Evolutionary conservation across 208 protist species (phyloP), one percentile per base, ranked within the genome.

Genomic region (Trypanosomatidae sp.): DNA sequence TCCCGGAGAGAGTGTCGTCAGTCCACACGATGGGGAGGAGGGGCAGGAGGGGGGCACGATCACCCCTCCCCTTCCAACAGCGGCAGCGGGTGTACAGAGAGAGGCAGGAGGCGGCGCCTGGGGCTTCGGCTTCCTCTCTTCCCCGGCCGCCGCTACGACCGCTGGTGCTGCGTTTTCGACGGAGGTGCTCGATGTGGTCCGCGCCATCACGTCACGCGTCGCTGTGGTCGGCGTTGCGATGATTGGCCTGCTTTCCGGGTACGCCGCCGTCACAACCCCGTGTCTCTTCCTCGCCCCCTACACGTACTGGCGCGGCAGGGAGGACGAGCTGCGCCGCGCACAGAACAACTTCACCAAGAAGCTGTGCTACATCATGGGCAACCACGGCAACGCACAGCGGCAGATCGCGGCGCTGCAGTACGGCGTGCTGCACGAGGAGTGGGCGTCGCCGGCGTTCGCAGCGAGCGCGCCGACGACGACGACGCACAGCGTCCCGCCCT

Each of bases 211-310:
- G 5, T 69, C 78, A 1, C 71, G 69, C 10, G 77, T 93, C 13
- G 86, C 86, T 19, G 71, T 76, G 9, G 49, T 86, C 13, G 92
- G 92, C 13, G 87, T 94, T 19, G 68, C 83, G 22, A 69, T 86
- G 52, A 87, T 89, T 12, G 90, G 92, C 12, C 66, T 93, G 8
- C 83, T 96, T 33, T 80, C 78, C 3, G 92, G 92, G 52, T 94
- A 91, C 70, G 92, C 92, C 19, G 84, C 89, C 44, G 39, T 93
- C 36, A 88, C 81, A 19, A 88, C 90, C 3, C 89, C 92, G 0
- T 85, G 36, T 39, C 64, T 69, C 56, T 90, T 80, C 66, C 74
- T 87, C 53, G 62, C 67, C 66, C 82, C 78, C 0, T 90, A 84
- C 69, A 55, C 82, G 1, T 74, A 80, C 59, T 93, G 70, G 70